Conservation (phyloP, 495 filamentous ascomycete species). For the Penicillium goetzii region DNA sequence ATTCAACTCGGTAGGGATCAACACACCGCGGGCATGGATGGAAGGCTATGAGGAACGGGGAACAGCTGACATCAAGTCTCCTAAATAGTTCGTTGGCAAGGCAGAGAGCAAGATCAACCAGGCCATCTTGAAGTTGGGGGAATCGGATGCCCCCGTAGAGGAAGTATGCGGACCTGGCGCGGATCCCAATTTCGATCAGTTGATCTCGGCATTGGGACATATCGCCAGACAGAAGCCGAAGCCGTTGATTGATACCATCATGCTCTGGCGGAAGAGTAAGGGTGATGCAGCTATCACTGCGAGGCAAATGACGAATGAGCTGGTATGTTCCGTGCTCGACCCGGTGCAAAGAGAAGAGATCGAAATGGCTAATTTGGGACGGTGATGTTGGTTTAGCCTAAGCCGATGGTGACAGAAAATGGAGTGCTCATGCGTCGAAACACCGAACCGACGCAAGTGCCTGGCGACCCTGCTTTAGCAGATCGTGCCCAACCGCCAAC, state of each 20-base stretch:
- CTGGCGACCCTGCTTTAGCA: constrained; percentile 30
- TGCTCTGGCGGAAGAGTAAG: constrained; percentile 95
- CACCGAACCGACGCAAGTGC: constrained; percentile 54
- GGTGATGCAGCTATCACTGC: constrained; percentile 77
- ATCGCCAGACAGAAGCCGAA: constrained; percentile 93
- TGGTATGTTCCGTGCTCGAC: constrained; percentile 44
- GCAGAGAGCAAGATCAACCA: constrained; percentile 92
- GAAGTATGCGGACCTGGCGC: constrained; percentile 85
- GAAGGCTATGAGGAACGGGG: neutral
- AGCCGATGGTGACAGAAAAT: constrained; percentile 36
- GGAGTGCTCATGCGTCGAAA: constrained; percentile 54
- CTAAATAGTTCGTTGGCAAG: constrained; percentile 63
- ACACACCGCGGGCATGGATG: neutral
- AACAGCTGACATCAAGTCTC: constrained; percentile 16
- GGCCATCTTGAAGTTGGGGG: constrained; percentile 72
- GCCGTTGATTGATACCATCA: constrained; percentile 93
- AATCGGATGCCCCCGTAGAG: constrained; percentile 81
- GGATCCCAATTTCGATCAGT: constrained; percentile 91
- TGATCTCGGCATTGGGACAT: constrained; percentile 89
- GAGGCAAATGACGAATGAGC: constrained; percentile 61
- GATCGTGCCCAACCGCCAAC: constrained; percentile 33
- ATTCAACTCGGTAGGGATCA: constrained; percentile 76
- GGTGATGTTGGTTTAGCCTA: constrained; percentile 26
- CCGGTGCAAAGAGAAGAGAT: neutral
- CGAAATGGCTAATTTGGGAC: neutral